Evolutionary conservation across 495 filamentous ascomycete species (phyloP).

Genomic region (Hypoxylon trugodes): DNA sequence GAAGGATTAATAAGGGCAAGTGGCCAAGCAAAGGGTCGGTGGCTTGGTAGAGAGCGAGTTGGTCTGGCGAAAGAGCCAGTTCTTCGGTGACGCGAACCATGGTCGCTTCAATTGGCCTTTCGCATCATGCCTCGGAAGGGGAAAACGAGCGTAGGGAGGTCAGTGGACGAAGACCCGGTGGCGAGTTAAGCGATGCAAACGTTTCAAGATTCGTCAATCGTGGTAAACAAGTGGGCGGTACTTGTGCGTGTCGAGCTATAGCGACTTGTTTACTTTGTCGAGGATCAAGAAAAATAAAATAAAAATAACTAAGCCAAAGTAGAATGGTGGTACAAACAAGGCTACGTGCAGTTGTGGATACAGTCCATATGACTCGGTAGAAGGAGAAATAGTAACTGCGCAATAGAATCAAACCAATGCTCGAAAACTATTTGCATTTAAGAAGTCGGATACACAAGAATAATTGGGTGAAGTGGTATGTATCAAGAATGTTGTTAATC

Average conservation of each 20-base stretch:
- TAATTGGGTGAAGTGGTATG: constrained; percentile 15
- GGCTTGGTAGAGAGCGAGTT: constrained; percentile 81
- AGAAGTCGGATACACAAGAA: not conserved
- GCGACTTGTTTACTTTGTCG: constrained; percentile 32
- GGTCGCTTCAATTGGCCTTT: constrained; percentile 57
- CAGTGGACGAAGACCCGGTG: constrained; percentile 28
- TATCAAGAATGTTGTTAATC: constrained; percentile 23
- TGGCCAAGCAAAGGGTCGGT: constrained; percentile 79
- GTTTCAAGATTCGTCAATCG: constrained; percentile 17
- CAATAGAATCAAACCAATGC: constrained; percentile 16
- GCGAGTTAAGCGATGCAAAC: constrained; percentile 12
- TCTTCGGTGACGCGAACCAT: constrained; percentile 74
- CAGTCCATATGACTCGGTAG: constrained; percentile 12
- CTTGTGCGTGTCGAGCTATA: constrained; percentile 38
- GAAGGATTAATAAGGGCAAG: constrained; percentile 79
- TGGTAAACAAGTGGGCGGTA: constrained; percentile 14
- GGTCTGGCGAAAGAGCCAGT: constrained; percentile 74
- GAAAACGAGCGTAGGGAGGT: constrained; percentile 36
- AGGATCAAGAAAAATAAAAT: not conserved
- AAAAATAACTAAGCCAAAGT: not conserved
- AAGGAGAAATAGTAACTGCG: constrained; percentile 12
- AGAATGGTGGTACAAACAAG: constrained; percentile 9
- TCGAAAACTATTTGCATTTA: constrained; percentile 16
- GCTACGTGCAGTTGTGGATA: constrained; percentile 7
- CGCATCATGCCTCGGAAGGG: constrained; percentile 41